phyloP scores from a whole-genome alignment of 139 green algal species.

The Medakamo hakoo region DNA sequence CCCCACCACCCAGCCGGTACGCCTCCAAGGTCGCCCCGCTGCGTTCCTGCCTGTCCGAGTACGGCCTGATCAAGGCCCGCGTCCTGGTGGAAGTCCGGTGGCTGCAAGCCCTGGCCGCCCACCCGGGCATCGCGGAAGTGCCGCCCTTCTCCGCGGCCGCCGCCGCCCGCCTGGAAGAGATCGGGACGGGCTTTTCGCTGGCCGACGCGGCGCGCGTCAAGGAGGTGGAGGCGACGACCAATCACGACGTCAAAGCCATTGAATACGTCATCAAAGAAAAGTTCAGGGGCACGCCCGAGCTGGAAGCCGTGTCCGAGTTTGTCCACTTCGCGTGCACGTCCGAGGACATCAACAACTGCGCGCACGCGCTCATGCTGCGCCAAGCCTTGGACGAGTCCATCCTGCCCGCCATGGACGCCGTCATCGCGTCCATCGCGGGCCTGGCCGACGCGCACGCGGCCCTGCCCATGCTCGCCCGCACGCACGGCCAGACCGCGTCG shows the following conservation, averaged over 20 bases:
- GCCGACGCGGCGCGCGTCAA: slow-evolving; percentile 58
- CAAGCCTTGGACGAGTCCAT: slow-evolving; percentile 62
- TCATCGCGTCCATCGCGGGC: slow-evolving; percentile 47
- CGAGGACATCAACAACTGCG: slow-evolving; percentile 99
- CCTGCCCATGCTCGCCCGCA: slow-evolving; percentile 87
- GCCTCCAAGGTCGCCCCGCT: slow-evolving; percentile 46
- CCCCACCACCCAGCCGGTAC: slow-evolving; percentile 53
- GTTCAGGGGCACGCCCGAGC: slow-evolving; percentile 40
- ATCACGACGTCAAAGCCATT: slow-evolving; percentile 99
- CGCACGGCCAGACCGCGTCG: slow-evolving; percentile 92
- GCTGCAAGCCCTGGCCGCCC: slow-evolving; percentile 79
- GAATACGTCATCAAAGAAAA: slow-evolving; percentile 94
- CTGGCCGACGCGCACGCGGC: slow-evolving; percentile 66
- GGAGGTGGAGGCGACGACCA: slow-evolving; percentile 84
- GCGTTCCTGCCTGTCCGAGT: slow-evolving; percentile 86
- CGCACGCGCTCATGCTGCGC: slow-evolving; percentile 88
- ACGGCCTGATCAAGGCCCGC: slow-evolving; percentile 85
- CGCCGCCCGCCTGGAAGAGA: slow-evolving; percentile 56
- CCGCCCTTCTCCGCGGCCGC: slow-evolving; percentile 45
- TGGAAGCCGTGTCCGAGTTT: slow-evolving; percentile 76
- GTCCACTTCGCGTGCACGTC: slow-evolving; percentile 97
- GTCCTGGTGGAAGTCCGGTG: slow-evolving; percentile 90
- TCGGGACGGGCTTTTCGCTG: slow-evolving; percentile 48
- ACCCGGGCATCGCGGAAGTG: slow-evolving; percentile 53
- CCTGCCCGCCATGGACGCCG: slow-evolving; percentile 72